These are phyloP conservation scores for Hortiboletus flavorubellus DNA, from an alignment of 768 basidiomycete species.

Conservation along the genomic window DNA sequence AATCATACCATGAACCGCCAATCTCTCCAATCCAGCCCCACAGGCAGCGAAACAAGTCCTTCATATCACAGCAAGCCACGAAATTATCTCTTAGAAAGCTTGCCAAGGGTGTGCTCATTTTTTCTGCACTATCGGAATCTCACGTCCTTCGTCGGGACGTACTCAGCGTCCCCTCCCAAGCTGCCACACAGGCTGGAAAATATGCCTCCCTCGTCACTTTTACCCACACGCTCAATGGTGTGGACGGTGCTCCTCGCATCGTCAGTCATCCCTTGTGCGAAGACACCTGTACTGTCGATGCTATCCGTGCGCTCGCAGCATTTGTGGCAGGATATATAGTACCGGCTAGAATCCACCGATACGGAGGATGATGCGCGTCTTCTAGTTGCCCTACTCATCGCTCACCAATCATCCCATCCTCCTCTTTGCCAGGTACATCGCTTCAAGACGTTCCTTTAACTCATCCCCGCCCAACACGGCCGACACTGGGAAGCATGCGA, in stretches of 20 bases:
- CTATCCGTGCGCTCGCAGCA: constrained; percentile 55
- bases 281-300: constrained; percentile 53
- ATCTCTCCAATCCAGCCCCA: not conserved
- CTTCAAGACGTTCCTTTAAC: constrained; percentile 89
- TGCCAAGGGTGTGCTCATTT: constrained; percentile 62
- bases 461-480: constrained; percentile 71
- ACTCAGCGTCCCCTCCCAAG: constrained; percentile 55
- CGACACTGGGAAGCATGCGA: constrained; percentile 77
- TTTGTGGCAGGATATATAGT: constrained; percentile 46
- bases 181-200: constrained; percentile 65
- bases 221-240: constrained; percentile 74
- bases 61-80: constrained; percentile 88
- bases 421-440: constrained; percentile 57
- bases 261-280: constrained; percentile 86
- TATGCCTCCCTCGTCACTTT: constrained; percentile 63
- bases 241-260: constrained; percentile 78
- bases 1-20: not conserved
- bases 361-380: constrained; percentile 65
- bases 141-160: constrained; percentile 43
- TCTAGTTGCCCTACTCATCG: not conserved
- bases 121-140: not conserved
- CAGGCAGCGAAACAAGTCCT: constrained; percentile 79
- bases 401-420: not conserved
- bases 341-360: constrained; percentile 22
- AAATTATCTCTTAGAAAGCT: constrained; percentile 82